These are phyloP conservation scores for Vaccinium myrtillus DNA, from an alignment of 148 eudicot genomes.

Conservation along the genomic window DNA sequence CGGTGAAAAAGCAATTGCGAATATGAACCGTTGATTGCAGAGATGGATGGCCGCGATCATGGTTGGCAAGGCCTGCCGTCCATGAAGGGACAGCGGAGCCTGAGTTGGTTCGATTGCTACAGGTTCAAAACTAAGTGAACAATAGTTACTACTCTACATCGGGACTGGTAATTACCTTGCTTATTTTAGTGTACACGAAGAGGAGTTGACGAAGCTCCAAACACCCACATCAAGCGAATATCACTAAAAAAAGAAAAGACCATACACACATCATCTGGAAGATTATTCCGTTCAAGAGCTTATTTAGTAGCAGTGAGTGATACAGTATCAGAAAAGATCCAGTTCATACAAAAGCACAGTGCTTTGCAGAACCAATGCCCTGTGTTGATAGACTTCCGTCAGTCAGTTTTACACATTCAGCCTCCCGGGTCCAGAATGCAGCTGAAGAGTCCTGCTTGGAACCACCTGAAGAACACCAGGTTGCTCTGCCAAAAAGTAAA, in stretches of 20 bases:
- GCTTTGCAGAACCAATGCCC: neutral
- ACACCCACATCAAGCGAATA: neutral
- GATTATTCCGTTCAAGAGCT: neutral
- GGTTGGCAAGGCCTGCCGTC: no score
- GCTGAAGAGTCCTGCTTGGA: slow-evolving; percentile 54
- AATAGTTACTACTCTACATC: no score
- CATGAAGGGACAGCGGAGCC: no score
- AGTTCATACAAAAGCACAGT: neutral
- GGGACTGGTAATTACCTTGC: no score
- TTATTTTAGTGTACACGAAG: no score
- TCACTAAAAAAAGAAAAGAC: neutral
- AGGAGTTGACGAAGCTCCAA: neutral
- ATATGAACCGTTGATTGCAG: no score
- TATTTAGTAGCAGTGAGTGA: neutral
- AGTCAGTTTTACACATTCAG: slow-evolving; percentile 6
- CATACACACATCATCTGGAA: neutral
- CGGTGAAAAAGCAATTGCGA: no score
- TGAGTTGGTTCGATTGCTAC: no score
- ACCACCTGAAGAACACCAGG: slow-evolving; percentile 86
- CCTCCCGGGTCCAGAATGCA: slow-evolving; percentile 55
- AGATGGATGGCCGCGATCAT: no score
- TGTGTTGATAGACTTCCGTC: neutral
- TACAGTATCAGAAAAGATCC: neutral
- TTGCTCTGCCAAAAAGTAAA: slow-evolving; percentile 46
- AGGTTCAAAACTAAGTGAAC: no score